phyloP scores from a whole-genome alignment of 495 filamentous ascomycete species.

The Daldinia grandis region DNA sequence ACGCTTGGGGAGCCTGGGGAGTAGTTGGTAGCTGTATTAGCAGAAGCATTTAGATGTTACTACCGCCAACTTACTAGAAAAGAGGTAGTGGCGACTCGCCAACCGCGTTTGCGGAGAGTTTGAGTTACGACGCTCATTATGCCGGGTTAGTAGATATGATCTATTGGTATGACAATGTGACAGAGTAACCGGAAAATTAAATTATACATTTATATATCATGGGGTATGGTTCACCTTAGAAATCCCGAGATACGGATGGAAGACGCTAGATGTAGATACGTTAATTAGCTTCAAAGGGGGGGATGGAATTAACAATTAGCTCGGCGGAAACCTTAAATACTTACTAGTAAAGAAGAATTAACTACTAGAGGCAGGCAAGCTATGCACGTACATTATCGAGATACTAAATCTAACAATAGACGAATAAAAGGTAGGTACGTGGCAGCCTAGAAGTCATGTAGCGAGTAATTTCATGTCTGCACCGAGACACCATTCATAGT shows the following conservation, averaged over 20 bases:
- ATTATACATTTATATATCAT: not conserved
- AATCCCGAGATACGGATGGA: not conserved
- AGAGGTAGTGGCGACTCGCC: not conserved
- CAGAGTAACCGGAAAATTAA: not conserved
- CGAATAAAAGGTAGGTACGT: not conserved
- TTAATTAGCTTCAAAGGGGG: not conserved
- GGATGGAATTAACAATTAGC: not conserved
- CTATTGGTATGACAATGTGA: not conserved
- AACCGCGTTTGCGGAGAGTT: not conserved
- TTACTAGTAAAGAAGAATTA: not conserved
- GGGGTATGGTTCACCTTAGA: not conserved
- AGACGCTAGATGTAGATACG: not conserved
- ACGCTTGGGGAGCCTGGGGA: not conserved
- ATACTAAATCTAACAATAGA: not conserved
- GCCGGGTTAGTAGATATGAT: not conserved
- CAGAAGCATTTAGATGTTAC: not conserved
- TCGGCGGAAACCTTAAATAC: not conserved
- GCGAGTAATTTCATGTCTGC: too few relatives aligned
- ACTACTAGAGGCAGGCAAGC: too few relatives aligned
- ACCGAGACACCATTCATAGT: too few relatives aligned
- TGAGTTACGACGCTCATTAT: not conserved
- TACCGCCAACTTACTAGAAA: not conserved
- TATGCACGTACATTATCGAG: not conserved
- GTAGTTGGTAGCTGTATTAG: slow-evolving; percentile 19
- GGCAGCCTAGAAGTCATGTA: not conserved